Evolutionary conservation across 805 yeast species (phyloP).

Genomic region (Clavispora asparagi): DNA sequence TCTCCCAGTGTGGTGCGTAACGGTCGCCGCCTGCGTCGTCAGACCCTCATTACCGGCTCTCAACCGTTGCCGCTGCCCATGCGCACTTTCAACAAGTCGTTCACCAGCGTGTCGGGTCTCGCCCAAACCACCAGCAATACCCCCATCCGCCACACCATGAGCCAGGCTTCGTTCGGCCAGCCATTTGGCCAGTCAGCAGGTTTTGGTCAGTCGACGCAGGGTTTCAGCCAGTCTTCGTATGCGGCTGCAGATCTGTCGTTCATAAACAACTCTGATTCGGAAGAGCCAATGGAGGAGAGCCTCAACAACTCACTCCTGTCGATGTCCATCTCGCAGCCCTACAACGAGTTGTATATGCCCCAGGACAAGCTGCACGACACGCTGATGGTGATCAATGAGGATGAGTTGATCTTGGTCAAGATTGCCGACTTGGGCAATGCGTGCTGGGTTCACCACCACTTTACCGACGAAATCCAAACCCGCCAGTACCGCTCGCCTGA

Average conservation of each 20-base stretch:
- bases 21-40: constrained; percentile 58
- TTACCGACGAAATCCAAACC: constrained; percentile 65
- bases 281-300: constrained; percentile 18
- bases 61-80: constrained; percentile 91
- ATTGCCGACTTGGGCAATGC: constrained; percentile 71
- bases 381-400: constrained; percentile 24
- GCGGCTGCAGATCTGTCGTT: constrained; percentile 4
- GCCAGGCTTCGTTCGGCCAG: constrained; percentile 16
- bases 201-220: no score
- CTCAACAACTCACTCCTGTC: constrained; percentile 36
- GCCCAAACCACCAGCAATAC: constrained; percentile 38
- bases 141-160: constrained; percentile 23
- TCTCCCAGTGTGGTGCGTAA: constrained; percentile 39
- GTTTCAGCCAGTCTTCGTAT: not conserved
- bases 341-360: constrained; percentile 8
- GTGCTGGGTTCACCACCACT: constrained; percentile 58
- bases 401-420: constrained; percentile 49
- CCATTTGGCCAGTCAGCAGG: not conserved
- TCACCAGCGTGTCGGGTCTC: constrained; percentile 31
- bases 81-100: constrained; percentile 47
- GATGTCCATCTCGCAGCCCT: constrained; percentile 32
- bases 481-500: constrained; percentile 66
- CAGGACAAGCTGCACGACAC: constrained; percentile 4
- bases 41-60: constrained; percentile 80
- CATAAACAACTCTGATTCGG: constrained; percentile 12